These are phyloP conservation scores for Aspergillus heteromorphus DNA, from an alignment of 495 filamentous ascomycete species.

Conservation along the genomic window DNA sequence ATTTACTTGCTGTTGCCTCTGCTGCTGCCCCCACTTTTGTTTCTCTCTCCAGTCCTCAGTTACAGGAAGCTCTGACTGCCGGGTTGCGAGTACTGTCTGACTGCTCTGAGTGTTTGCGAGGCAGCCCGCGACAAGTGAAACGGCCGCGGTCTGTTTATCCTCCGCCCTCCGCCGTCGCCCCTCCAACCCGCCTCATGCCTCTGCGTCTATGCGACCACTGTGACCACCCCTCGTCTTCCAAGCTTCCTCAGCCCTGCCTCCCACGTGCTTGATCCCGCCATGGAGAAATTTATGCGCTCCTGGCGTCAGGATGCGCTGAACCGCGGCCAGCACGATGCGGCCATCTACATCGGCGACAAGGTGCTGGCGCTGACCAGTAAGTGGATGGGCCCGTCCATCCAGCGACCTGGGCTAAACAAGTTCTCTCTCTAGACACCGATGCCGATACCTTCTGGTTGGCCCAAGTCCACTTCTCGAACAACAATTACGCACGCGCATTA, in stretches of 20 bases:
- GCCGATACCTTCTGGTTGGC: slow-evolving; percentile 92
- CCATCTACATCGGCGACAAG: slow-evolving; percentile 96
- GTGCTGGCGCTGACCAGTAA: slow-evolving; percentile 86
- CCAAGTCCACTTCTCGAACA: slow-evolving; percentile 87
- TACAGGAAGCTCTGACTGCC: no score
- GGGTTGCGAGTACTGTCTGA: no score
- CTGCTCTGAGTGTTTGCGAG: no score
- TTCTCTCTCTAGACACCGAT: slow-evolving; percentile 61
- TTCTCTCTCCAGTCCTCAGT: no score
- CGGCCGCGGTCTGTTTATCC: not conserved
- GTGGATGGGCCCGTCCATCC: slow-evolving; percentile 14
- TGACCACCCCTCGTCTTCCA: not conserved
- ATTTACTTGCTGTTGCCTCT: no score
- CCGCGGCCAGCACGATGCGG: slow-evolving; percentile 90
- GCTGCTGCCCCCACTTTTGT: no score
- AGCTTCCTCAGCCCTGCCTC: not conserved
- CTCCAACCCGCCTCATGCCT: slow-evolving; percentile 4
- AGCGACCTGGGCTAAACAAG: not conserved
- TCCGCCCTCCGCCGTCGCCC: not conserved
- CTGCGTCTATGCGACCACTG: not conserved
- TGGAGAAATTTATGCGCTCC: slow-evolving; percentile 86
- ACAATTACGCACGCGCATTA: slow-evolving; percentile 87
- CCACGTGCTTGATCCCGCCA: slow-evolving; percentile 29
- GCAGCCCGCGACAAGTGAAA: no score
- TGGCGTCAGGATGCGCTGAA: slow-evolving; percentile 92